A percentile compares a stretch with the other conserved stretches of the same genome.
phyloP scores from a whole-genome alignment of 2,329 filamentous ascomycete species.

The Huntiella bhutanensis region DNA sequence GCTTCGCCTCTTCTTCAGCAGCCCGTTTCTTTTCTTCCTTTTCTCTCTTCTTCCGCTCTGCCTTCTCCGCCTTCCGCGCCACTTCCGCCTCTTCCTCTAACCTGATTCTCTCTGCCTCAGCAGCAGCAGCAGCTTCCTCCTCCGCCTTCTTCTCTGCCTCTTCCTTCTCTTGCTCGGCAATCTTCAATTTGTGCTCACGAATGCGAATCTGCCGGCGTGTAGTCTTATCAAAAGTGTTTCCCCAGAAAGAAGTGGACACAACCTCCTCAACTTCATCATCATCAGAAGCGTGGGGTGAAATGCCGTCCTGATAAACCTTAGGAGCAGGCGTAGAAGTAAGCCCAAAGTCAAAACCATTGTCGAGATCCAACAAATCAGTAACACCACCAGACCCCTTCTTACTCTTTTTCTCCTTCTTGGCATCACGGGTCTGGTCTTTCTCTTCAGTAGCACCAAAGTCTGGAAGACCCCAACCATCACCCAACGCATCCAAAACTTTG shows the following conservation, averaged over 20 bases:
- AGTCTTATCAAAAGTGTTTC: constrained; percentile 17
- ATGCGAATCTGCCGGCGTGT: constrained; percentile 16
- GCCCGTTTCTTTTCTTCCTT: constrained; percentile 16
- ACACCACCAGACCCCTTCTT: constrained; percentile 17
- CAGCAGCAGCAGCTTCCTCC: constrained; percentile 6
- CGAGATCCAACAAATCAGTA: constrained; percentile 1
- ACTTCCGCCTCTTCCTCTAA: constrained; percentile 6
- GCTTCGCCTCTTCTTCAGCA: constrained; percentile 12
- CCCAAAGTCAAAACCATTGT: background rate
- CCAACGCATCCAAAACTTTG: background rate
- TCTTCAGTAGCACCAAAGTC: background rate
- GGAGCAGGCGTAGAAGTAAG: background rate
- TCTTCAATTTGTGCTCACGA: constrained; percentile 6
- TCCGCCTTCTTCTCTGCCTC: constrained; percentile 4
- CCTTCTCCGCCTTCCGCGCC: constrained; percentile 22
- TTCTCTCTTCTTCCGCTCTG: constrained; percentile 13
- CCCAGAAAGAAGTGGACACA: constrained; percentile 18
- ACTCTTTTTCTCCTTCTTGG: constrained; percentile 8
- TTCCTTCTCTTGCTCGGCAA: constrained; percentile 4
- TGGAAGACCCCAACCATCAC: background rate
- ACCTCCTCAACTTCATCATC: constrained; percentile 17
- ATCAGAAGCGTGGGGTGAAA: constrained; percentile 13
- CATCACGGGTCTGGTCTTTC: constrained; percentile 17
- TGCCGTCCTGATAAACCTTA: constrained; percentile 13
- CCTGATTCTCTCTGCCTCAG: constrained; percentile 1